Conservation (phyloP, 768 basidiomycete genomes). For the Mycena sanguinolenta region DNA sequence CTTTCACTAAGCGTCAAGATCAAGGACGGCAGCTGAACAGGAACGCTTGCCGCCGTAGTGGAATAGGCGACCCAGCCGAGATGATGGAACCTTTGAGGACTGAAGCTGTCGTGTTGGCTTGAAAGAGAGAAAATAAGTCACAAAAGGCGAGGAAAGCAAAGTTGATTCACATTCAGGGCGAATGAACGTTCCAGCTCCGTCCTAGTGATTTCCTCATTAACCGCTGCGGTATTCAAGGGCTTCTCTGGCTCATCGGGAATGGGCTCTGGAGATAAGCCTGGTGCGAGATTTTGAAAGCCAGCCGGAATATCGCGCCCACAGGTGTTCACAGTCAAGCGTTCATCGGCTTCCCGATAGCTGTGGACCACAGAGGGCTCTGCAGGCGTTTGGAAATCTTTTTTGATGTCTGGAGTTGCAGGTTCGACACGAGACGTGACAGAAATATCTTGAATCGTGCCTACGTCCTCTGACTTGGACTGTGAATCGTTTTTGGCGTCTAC, state of each 20-base stretch:
- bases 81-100: constrained; percentile 92
- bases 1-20: constrained; percentile 52
- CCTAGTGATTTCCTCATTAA: neutral
- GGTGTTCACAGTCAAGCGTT: neutral
- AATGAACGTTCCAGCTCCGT: neutral
- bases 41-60: constrained; percentile 88
- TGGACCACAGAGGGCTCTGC: neutral
- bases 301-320: neutral
- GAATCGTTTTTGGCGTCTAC: too few species aligned
- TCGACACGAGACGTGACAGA: neutral
- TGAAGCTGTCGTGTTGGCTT: constrained; percentile 63
- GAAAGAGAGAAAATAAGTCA: neutral
- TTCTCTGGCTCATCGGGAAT: neutral
- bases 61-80: constrained; percentile 88
- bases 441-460: neutral
- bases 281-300: neutral
- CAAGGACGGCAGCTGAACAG: neutral
- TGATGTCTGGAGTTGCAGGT: neutral
- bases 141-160: neutral
- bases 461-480: neutral
- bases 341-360: neutral
- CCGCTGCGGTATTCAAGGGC: neutral
- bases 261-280: neutral
- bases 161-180: neutral
- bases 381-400: neutral